Evolutionary conservation across 768 basidiomycete genomes (phyloP), one percentile per base, ranked within the genome.

Genomic region (Leccinum boreale): DNA sequence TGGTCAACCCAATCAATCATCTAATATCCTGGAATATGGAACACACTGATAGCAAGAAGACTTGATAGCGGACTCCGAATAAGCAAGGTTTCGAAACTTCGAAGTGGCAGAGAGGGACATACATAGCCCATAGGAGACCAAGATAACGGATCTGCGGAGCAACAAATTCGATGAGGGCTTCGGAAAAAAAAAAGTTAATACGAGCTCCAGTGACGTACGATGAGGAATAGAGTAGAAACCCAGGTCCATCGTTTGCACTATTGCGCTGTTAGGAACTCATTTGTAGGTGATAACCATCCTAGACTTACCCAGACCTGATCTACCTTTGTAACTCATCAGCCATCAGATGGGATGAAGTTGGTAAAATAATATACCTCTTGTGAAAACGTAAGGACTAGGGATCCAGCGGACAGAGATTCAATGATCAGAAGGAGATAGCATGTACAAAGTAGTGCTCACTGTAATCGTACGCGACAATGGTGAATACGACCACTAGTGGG

Each of bases 401-500:
- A 11, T 17, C 3, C 19, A 10, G 21, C 4, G 19, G 39, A 19
- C 0, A 23, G 21, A 50, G 4, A 10, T 39, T 39, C 3, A 39
- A 39, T 39, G n/a, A 45, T 50, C 14, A 6, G 9, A 28, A 15
- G 1, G 39, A 39, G n/a, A n/a, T 4, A 52, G 11, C 21, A 21
- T 33, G 33, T 11, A 45, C n/a, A 12, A 12, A 10, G 8, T 3
- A 3, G 5, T 14, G 7, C 64, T 56, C 45, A 58, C 64, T 7
- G 17, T 65, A 65, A 45, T 65, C 64, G 42, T 65, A 65, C 46
- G 42, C 53, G 28, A 65, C 42, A 14, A 52, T 3, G 26, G 49
- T 36, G 15, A 54, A 49, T 12, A 58, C 36, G 14, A 50, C 24
- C 12, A 58, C 63, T 65, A 8, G 4, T 28, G 28, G 33, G 8